Conservation (phyloP, 495 filamentous ascomycete genomes). For the Annulohypoxylon nitens region DNA sequence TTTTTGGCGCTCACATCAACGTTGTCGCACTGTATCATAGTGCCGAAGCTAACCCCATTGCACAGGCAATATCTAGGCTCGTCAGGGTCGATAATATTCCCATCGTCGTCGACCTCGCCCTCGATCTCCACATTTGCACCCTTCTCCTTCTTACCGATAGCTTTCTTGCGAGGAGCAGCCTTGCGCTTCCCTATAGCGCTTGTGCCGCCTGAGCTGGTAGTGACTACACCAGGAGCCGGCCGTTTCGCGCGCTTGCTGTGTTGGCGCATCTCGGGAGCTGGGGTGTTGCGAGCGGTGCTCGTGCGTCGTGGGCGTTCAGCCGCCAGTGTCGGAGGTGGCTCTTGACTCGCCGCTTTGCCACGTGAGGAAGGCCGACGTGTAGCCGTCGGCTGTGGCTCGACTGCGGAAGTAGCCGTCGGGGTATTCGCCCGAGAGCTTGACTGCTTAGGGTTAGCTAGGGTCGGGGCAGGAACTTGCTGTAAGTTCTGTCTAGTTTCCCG, state of each 20-base stretch:
- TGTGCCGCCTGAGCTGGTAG: constrained; percentile 76
- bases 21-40: constrained; percentile 97
- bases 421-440: constrained; percentile 40
- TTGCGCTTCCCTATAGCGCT: constrained; percentile 82
- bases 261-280: constrained; percentile 62
- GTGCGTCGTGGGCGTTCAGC: constrained; percentile 67
- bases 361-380: constrained; percentile 60
- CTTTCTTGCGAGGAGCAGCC: constrained; percentile 77
- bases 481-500: constrained; percentile 51
- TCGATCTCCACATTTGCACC: constrained; percentile 60
- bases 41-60: constrained; percentile 90
- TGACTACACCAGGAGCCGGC: constrained; percentile 82
- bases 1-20: constrained; percentile 73
- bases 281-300: constrained; percentile 69
- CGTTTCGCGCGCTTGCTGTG: constrained; percentile 70
- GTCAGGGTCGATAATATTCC: constrained; percentile 85
- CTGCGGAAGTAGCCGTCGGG: constrained; percentile 35
- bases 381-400: constrained; percentile 34
- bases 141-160: constrained; percentile 63
- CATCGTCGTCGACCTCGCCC: constrained; percentile 71
- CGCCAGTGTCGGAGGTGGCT: constrained; percentile 61
- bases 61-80: constrained; percentile 94
- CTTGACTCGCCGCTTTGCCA: constrained; percentile 64
- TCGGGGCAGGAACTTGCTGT: constrained; percentile 49
- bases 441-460: constrained; percentile 53